Percentiles rank a stretch among this genome's conserved stretches.
phyloP scores from a whole-genome alignment of 257 asterid genomes.

The Plantago elongata region DNA sequence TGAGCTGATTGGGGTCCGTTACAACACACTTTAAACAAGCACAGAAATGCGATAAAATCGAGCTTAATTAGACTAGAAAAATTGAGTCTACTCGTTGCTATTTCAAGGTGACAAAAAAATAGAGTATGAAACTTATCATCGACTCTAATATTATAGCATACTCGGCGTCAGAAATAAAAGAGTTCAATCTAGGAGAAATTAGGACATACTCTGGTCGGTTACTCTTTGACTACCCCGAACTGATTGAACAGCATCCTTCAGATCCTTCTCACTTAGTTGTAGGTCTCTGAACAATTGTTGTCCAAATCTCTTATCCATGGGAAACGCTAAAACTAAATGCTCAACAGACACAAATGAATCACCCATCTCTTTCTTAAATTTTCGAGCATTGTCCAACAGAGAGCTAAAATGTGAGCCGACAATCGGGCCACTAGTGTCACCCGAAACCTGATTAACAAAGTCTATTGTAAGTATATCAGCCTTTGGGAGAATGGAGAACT shows the following conservation, averaged over 20 bases:
- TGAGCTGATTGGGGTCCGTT: no score
- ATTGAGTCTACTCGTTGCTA: no score
- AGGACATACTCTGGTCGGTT: conserved; percentile 70
- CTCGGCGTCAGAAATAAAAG: neutral
- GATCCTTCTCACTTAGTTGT: conserved; percentile 55
- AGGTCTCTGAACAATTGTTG: conserved; percentile 53
- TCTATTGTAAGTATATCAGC: neutral
- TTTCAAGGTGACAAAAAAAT: no score
- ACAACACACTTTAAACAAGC: no score
- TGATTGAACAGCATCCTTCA: conserved; percentile 80
- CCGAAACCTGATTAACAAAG: conserved; percentile 53
- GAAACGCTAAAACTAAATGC: conserved; percentile 76
- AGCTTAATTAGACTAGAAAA: no score
- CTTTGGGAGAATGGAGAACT: neutral
- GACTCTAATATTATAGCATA: neutral
- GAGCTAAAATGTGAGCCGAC: conserved; percentile 62
- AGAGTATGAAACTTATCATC: neutral
- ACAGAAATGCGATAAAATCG: no score
- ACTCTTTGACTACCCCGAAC: conserved; percentile 93
- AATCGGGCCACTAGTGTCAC: conserved; percentile 69
- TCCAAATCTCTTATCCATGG: conserved; percentile 78
- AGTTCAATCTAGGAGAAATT: neutral
- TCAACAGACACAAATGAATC: conserved; percentile 92
- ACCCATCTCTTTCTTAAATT: conserved; percentile 65
- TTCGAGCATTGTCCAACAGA: conserved; percentile 71